Base-by-base conservation (phyloP, 2,329 filamentous ascomycete genomes). In the Neonectria magnoliae region DNA sequence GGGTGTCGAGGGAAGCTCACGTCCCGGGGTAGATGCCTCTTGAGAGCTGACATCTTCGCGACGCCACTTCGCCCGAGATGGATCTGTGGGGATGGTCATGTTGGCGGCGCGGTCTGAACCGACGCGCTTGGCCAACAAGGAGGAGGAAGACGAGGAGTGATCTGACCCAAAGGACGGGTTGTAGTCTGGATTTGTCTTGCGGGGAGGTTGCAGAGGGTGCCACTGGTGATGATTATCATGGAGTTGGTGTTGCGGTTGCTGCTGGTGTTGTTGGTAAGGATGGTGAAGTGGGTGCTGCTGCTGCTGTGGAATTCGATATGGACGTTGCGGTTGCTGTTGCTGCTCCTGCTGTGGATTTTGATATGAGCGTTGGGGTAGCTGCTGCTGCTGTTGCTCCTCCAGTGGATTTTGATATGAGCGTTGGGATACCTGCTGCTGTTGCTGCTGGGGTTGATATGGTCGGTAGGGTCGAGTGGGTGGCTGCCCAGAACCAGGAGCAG, bases 71-170 rank as follows among this genome's bases (percentile, higher is more conserved):
- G 60, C 51, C 13, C 50, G 54, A 25, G 29, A 31, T 22, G 58
- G 20, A 5, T 71, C 60, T 8, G 72, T 73, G 4, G 76, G 72
- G n/a, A 80, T 74, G 47, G 80, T 72, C 68, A 88, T 80, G 51
- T 81, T 78, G 2, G 82, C 82, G 0, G 85, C 85, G 60, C 81
- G 82, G 56, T 84, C 81, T 27, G 76, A 78, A 7, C 86, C 85
- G 20, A 87, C 73, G 5, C 86, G 81, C 72, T 88, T 88, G 22
- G 84, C 81, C 9, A 87, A 81, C 31, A 88, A 81, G 4, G 83
- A 81, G 54, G 81, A 81, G 41, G 80, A 71, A 18, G 79, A 74
- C 54, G 72, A 70, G n/a, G 71, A 75, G 22, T 73, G 76, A 11
- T 36, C 45, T 29, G 65, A 60, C 10, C 62, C 18, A 2, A 56